Percentiles rank a stretch among this genome's conserved stretches.
Conservation (phyloP, 2,329 filamentous ascomycete genomes). For the Fusarium sp. region DNA sequence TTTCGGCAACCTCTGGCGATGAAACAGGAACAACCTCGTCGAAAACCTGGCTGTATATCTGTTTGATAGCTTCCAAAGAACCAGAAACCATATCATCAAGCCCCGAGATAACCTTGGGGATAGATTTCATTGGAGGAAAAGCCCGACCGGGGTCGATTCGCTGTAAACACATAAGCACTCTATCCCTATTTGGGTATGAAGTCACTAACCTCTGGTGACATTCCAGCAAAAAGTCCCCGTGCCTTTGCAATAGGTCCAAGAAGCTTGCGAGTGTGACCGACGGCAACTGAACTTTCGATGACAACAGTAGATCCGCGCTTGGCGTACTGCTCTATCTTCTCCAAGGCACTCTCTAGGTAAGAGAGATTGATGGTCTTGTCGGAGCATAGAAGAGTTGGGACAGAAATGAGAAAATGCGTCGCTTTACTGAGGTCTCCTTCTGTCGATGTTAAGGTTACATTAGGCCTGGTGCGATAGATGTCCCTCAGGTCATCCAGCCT, state of each 20-base stretch:
- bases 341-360: conserved; percentile 57
- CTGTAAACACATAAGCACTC: conserved; percentile 35
- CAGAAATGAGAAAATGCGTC: conserved; percentile 63
- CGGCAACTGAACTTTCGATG: conserved; percentile 63
- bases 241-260: conserved; percentile 57
- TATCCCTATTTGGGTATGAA: rapidly evolving
- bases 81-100: conserved; percentile 58
- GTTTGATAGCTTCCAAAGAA: conserved; percentile 55
- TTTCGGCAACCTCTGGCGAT: conserved; percentile 64
- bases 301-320: conserved; percentile 59
- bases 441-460: conserved; percentile 50
- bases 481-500: conserved; percentile 51
- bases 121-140: conserved; percentile 53
- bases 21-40: conserved; percentile 59
- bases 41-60: conserved; percentile 59
- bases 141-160: conserved; percentile 63
- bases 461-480: conserved; percentile 38
- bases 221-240: conserved; percentile 58
- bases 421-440: conserved; percentile 53
- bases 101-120: conserved; percentile 65
- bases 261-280: conserved; percentile 63
- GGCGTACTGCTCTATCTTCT: conserved; percentile 53
- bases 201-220: conserved; percentile 55
- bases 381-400: conserved; percentile 60
- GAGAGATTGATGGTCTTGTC: conserved; percentile 61